Evolutionary conservation across 116 monocot genomes (phyloP).

Genomic region (Phalaenopsis hybrid): DNA sequence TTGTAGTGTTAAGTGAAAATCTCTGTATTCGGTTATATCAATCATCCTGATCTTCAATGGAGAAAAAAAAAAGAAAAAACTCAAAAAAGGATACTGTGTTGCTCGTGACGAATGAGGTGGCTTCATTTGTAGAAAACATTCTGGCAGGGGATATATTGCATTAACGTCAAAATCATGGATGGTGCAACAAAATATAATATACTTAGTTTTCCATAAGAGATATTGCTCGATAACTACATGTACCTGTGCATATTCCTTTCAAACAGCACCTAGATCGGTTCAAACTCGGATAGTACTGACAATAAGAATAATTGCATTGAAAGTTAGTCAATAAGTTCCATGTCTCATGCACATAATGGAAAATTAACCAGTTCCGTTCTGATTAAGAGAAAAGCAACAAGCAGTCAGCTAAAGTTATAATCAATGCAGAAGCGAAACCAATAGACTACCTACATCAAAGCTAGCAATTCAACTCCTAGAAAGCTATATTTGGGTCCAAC

Average conservation of each 20-base stretch:
- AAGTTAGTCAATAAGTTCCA: background rate
- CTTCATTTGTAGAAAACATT: conserved; percentile 97
- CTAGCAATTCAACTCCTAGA: background rate
- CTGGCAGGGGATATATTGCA: conserved; percentile 25
- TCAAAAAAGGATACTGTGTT: conserved; percentile 86
- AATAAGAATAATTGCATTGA: background rate
- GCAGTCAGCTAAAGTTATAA: background rate
- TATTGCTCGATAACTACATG: background rate
- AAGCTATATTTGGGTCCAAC: background rate
- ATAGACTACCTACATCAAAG: background rate
- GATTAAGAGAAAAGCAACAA: background rate
- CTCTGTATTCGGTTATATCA: background rate
- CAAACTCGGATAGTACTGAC: conserved; percentile 30
- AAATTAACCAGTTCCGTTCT: background rate
- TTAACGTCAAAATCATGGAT: conserved; percentile 8
- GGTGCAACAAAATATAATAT: background rate
- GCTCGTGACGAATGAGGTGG: conserved; percentile 70
- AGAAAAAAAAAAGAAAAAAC: background rate
- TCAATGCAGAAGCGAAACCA: background rate
- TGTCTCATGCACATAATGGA: background rate
- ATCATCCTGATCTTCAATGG: background rate
- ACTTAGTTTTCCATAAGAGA: background rate
- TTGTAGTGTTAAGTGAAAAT: conserved; percentile 37
- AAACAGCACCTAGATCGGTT: conserved; percentile 30
- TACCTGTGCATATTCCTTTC: conserved; percentile 37